Base-by-base conservation (phyloP, 805 yeast genomes). In the Tetrapisispora arboricola region DNA sequence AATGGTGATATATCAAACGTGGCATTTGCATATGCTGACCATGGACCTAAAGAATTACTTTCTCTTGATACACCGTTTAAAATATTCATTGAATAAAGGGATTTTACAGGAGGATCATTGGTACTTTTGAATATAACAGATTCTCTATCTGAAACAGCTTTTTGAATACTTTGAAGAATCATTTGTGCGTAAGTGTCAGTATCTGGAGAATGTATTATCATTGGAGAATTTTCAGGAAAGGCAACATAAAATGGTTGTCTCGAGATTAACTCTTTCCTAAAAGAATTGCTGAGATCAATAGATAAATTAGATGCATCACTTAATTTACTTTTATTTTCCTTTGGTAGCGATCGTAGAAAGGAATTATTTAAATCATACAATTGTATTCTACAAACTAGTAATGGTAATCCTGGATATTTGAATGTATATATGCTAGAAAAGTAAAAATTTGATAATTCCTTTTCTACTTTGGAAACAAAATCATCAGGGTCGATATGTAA, bases 11-110 rank as follows among this genome's bases (percentile, higher is more conserved):
- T 66, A 57, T 84, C 94, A 6, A 77, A 74, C 1, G 67, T 62
- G 0, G 76, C 77, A 48, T 78, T 76, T 0, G 94, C 90, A 56
- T 82, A 84, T 0, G 80, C 73, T 0, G 74, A 55, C 94, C 94
- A 84, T 7, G 75, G 67, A 0, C 90, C 94, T 41, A 80, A 53
- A 9, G 87, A 69, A 22, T 72, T 64, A 1, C 80, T 68, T 49
- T 73, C 73, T 39, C 88, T 61, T 1, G 87, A 76, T 18, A 69
- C 70, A 3, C 88, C 87, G 42, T 73, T 69, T 12, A 78, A 51
- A 2, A 78, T 64, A 46, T 72, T 76, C 65, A 77, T 72, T 0
- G 80, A 65, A 31, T 73, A 74, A 29, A 81, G 55, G 1, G 79
- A 73, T 43, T 55, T 58, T 19, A 65, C 66, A 27, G 64, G 74